A percentile compares a stretch with the other conserved stretches of the same genome.
These are phyloP conservation scores for Xylaria sp. DNA, from an alignment of 2,329 filamentous ascomycete species.

Conservation along the genomic window DNA sequence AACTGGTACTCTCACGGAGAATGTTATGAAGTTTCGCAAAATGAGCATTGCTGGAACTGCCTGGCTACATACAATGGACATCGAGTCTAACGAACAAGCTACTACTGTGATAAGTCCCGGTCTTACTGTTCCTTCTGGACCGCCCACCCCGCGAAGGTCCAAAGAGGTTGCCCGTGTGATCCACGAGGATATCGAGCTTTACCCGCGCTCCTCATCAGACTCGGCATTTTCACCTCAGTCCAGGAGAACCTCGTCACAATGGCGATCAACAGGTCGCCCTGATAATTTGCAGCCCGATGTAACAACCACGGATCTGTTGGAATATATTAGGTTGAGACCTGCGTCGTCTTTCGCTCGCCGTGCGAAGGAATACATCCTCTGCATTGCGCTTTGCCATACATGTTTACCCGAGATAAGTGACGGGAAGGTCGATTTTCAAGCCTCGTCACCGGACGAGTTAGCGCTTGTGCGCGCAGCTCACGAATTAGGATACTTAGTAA, in stretches of 20 bases:
- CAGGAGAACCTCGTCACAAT: constrained; percentile 38
- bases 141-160: constrained; percentile 23
- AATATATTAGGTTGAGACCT: constrained; percentile 75
- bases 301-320: constrained; percentile 73
- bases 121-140: constrained; percentile 4
- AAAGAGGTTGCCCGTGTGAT: constrained; percentile 31
- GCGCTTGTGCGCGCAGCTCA: constrained; percentile 83
- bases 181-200: constrained; percentile 36
- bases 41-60: constrained; percentile 86
- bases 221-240: constrained; percentile 20
- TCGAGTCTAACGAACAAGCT: constrained; percentile 40
- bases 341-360: constrained; percentile 77
- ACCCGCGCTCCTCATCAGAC: constrained; percentile 30
- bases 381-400: constrained; percentile 86
- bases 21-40: constrained; percentile 93
- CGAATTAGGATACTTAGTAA: constrained; percentile 79
- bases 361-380: constrained; percentile 80
- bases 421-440: constrained; percentile 78
- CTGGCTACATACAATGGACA: constrained; percentile 82
- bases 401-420: constrained; percentile 80
- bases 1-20: constrained; percentile 91
- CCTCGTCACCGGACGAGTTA: constrained; percentile 87
- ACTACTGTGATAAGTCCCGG: neutral
- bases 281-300: constrained; percentile 55
- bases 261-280: constrained; percentile 38